Evolutionary conservation across 805 yeast genomes (phyloP).

Genomic region (Candida taoyuanica): DNA sequence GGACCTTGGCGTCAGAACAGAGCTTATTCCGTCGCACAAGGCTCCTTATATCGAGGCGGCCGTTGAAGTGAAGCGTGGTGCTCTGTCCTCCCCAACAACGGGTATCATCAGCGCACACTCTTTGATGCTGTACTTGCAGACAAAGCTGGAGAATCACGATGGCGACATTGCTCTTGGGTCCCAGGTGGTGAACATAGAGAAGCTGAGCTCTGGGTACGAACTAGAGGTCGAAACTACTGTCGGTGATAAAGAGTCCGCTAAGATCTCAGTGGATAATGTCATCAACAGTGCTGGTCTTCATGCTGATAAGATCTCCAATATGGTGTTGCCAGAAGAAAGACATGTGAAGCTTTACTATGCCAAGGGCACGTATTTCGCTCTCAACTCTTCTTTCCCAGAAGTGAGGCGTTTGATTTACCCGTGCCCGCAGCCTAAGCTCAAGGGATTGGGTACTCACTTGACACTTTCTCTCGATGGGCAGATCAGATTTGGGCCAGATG

Average conservation of each 20-base stretch:
- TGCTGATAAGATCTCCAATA: slow-evolving; percentile 67
- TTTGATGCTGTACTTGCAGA: slow-evolving; percentile 53
- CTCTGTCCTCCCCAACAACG: slow-evolving; percentile 71
- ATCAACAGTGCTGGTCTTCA: slow-evolving; percentile 77
- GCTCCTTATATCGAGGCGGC: slow-evolving; percentile 58
- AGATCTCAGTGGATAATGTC: slow-evolving; percentile 50
- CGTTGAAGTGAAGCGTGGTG: slow-evolving; percentile 57
- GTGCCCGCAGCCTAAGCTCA: slow-evolving; percentile 62
- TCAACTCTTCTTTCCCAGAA: slow-evolving; percentile 43
- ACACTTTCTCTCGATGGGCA: slow-evolving; percentile 81
- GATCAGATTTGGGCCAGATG: slow-evolving; percentile 81
- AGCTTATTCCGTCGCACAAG: slow-evolving; percentile 41
- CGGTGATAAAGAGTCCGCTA: slow-evolving; percentile 36
- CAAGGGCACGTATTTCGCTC: slow-evolving; percentile 78
- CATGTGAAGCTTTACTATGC: slow-evolving; percentile 63
- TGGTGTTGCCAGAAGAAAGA: slow-evolving; percentile 59
- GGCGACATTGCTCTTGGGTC: slow-evolving; percentile 69
- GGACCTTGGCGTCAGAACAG: slow-evolving; percentile 53
- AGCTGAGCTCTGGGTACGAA: slow-evolving; percentile 25
- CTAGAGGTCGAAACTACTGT: slow-evolving; percentile 29
- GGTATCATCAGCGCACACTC: slow-evolving; percentile 85
- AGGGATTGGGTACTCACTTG: slow-evolving; percentile 85
- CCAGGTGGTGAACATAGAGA: slow-evolving; percentile 39
- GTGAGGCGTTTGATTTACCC: slow-evolving; percentile 68
- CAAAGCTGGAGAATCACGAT: slow-evolving; percentile 48